A percentile compares a stretch with the other conserved stretches of the same genome.
Conservation (phyloP, 140 eudicot species). For the Flaveria floridana region DNA sequence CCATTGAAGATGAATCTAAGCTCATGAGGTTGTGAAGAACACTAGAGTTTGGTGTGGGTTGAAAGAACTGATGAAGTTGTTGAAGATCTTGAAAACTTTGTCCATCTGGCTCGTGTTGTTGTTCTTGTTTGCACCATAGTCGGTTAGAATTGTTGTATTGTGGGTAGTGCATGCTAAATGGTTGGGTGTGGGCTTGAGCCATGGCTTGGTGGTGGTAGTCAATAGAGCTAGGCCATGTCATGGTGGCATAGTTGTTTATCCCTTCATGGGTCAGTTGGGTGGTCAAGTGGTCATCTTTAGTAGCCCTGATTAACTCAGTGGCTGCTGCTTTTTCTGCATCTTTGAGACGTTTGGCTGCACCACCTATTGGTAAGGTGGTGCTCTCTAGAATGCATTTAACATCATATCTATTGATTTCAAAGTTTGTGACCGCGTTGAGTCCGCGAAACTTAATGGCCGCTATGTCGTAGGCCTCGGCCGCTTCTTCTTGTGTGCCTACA, state of each 20-base stretch:
- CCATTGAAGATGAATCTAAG: conserved; percentile 56
- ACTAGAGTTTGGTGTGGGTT: conserved; percentile 37
- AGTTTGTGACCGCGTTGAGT: conserved; percentile 82
- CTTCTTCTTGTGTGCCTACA: conserved; percentile 84
- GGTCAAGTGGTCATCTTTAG: conserved; percentile 33
- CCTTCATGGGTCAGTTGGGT: conserved; percentile 38
- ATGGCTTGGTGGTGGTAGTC: conserved; percentile 55
- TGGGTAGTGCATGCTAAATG: conserved; percentile 55
- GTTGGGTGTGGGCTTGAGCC: conserved; percentile 47
- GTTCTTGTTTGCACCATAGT: conserved; percentile 73
- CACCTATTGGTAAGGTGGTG: conserved; percentile 73
- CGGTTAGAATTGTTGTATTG: conserved; percentile 35
- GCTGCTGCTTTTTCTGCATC: conserved; percentile 70
- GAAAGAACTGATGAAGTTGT: conserved; percentile 49
- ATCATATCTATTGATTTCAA: conserved; percentile 78
- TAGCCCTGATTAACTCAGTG: conserved; percentile 30
- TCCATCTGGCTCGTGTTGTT: conserved; percentile 43
- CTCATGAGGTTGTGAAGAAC: conserved; percentile 70
- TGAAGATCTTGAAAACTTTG: conserved; percentile 49
- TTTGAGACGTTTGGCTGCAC: conserved; percentile 79
- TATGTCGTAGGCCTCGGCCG: conserved; percentile 93
- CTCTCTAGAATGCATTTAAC: conserved; percentile 88
- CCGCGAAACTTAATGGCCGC: conserved; percentile 96
- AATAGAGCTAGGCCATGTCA: conserved; percentile 53
- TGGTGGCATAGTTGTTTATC: conserved; percentile 24